phyloP scores from a whole-genome alignment of 2,329 filamentous ascomycete genomes.

The Dendryphion nanum region DNA sequence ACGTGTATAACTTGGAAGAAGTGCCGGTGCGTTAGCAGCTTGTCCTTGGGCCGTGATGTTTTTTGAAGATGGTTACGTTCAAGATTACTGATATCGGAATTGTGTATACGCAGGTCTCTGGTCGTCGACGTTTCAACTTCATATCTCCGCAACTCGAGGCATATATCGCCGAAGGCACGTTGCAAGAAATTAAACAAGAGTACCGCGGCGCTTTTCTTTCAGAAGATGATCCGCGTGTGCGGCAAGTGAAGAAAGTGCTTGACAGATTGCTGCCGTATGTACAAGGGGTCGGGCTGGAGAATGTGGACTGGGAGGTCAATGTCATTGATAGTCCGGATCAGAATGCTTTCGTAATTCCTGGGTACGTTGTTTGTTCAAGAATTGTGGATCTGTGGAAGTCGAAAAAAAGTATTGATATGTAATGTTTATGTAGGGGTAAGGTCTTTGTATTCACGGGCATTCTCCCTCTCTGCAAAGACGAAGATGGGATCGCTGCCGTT shows the following conservation, averaged over 20 bases:
- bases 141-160: conserved; percentile 57
- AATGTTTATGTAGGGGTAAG: conserved; percentile 55
- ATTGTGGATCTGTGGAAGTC: background rate
- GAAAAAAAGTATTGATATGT: background rate
- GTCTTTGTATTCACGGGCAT: conserved; percentile 79
- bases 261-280: conserved; percentile 64
- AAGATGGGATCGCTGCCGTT: conserved; percentile 71
- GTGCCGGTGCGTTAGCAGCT: conserved; percentile 63
- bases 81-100: conserved; percentile 1
- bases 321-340: conserved; percentile 69
- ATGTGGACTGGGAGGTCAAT: conserved; percentile 64
- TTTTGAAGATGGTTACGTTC: background rate
- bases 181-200: conserved; percentile 56
- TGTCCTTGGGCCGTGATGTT: too few species aligned
- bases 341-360: conserved; percentile 78
- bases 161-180: conserved; percentile 53
- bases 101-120: conserved; percentile 52
- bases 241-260: conserved; percentile 63
- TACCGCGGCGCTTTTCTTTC: conserved; percentile 58
- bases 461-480: conserved; percentile 62
- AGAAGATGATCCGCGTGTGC: conserved; percentile 57
- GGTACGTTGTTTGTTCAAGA: conserved; percentile 32
- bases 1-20: conserved; percentile 67
- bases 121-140: conserved; percentile 72
- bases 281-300: conserved; percentile 46